phyloP scores from a whole-genome alignment of 768 basidiomycete species.

The Tulasnella sp. region DNA sequence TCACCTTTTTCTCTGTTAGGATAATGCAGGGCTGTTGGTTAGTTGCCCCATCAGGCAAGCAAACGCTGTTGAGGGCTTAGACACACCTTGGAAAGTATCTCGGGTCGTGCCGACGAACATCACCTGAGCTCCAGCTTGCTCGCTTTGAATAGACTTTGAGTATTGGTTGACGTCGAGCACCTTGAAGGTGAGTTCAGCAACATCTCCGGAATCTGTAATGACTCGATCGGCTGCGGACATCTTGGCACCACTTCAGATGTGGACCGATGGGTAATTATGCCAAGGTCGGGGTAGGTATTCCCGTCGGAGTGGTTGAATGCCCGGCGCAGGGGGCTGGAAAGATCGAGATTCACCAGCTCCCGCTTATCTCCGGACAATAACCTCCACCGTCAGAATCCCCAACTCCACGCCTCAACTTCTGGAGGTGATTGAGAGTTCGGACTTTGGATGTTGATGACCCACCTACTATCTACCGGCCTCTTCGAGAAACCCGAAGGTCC shows the following conservation, averaged over 20 bases:
- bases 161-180: constrained; percentile 56
- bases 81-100: constrained; percentile 73
- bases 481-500: too few relatives aligned
- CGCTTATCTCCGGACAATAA: not conserved
- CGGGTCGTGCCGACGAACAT: constrained; percentile 83
- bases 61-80: not conserved
- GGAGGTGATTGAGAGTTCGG: too few relatives aligned
- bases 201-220: constrained; percentile 37
- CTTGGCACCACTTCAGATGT: not conserved
- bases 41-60: not conserved
- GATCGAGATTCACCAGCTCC: not conserved
- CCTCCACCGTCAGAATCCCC: not conserved
- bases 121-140: constrained; percentile 65
- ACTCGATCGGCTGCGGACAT: constrained; percentile 30
- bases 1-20: constrained; percentile 59
- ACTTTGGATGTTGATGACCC: too few relatives aligned
- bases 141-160: constrained; percentile 57
- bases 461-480: too few relatives aligned
- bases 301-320: not conserved
- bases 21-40: not conserved
- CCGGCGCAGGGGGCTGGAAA: not conserved
- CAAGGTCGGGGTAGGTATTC: not conserved
- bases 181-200: constrained; percentile 56
- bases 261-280: not conserved
- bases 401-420: too few relatives aligned